Base-by-base conservation (phyloP, 2,329 filamentous ascomycete genomes). In the Fusarium bulbicola region DNA sequence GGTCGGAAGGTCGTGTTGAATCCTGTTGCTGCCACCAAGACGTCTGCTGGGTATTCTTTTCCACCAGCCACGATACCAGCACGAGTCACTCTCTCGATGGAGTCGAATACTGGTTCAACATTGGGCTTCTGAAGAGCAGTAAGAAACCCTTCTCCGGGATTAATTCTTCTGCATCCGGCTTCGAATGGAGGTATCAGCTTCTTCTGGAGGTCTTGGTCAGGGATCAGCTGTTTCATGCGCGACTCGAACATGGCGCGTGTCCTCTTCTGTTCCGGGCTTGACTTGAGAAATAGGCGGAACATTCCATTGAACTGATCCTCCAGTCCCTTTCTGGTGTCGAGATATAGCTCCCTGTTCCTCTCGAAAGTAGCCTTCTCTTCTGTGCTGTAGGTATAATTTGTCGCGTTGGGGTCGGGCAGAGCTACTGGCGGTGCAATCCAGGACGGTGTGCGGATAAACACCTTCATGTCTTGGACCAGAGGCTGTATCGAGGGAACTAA, bases 11-110 rank as follows among this genome's bases (percentile, higher is more conserved):
- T 87, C 10, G 85, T 85, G 72, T 89, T 84, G 74, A 89, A 90
- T 3, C 88, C 87, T 0, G 87, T 89, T n/a, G 88, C 88, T 66
- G 87, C 89, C 53, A 91, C 82, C 28, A 91, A 85, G 18, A 84
- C 83, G 74, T 91, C 89, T 20, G 88, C 84, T 39, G 86, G 81
- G 58, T 87, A 77, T n/a, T 86, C 78, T 40, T 84, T 76, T 8
- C 84, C 84, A 3, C 80, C 81, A 81, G 37, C 89, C 80, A 76
- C 85, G 79, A 54, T 89, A 79, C 20, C 88, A 85, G n/a, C 78
- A 7, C 83, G 81, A 9, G 84, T 84, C 28, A 87, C 67, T 15
- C 68, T 66, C 6, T 62, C 73, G 53, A 84, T 80, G 16, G 79
- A 78, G 32, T 78, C 78, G 64, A 82, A 85, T 8, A 86, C 81